A percentile compares a stretch with the other conserved stretches of the same genome.
Evolutionary conservation across 805 yeast genomes (phyloP).

Genomic region (Saccharomyces mikatae): DNA sequence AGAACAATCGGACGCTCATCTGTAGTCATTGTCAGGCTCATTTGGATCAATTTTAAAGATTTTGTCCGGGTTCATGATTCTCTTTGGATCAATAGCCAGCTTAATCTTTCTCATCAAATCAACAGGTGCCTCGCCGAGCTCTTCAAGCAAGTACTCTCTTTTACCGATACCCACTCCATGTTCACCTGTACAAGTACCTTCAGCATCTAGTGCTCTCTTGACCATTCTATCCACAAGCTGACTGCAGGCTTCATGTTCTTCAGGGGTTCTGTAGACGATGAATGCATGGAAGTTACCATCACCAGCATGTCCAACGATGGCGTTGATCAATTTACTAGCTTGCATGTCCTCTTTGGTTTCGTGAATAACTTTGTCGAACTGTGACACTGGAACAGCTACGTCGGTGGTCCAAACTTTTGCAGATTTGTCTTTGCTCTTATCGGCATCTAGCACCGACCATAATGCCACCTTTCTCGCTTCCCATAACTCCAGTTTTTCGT

Average conservation of each 20-base stretch:
- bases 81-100: conserved; percentile 63
- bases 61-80: conserved; percentile 73
- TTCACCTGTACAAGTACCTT: conserved; percentile 83
- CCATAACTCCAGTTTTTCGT: conserved; percentile 63
- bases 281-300: conserved; percentile 77
- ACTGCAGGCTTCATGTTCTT: conserved; percentile 40
- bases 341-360: conserved; percentile 55
- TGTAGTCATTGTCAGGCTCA: conserved; percentile 12
- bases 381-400: conserved; percentile 74
- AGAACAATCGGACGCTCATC: background rate
- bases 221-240: conserved; percentile 54
- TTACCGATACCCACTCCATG: conserved; percentile 84
- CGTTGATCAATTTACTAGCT: conserved; percentile 42
- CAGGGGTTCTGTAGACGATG: conserved; percentile 48
- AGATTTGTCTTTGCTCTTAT: conserved; percentile 38
- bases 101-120: conserved; percentile 68
- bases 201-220: conserved; percentile 53
- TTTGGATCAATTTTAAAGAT: conserved; percentile 60
- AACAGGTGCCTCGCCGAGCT: conserved; percentile 60
- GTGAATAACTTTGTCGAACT: conserved; percentile 52
- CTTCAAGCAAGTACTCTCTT: conserved; percentile 49
- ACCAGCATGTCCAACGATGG: conserved; percentile 74
- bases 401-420: conserved; percentile 68
- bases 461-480: conserved; percentile 65
- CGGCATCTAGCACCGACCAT: conserved; percentile 63